A percentile compares a stretch with the other conserved stretches of the same genome.
Evolutionary conservation across 352 stramenopile genomes (phyloP).

Genomic region (Pythium brassicae): DNA sequence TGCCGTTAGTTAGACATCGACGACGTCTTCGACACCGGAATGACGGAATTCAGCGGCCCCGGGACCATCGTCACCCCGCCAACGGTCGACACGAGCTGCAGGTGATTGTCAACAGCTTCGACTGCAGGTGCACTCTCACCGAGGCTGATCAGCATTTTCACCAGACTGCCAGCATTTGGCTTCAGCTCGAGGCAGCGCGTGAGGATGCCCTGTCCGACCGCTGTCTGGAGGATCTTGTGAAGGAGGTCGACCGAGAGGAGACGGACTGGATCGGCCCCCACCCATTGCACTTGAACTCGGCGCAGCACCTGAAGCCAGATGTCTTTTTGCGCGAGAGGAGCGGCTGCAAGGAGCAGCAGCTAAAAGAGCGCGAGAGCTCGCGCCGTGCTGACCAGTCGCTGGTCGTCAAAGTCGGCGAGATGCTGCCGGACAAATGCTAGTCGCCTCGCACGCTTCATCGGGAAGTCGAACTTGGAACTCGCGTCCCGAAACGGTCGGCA

Average conservation of each 20-base stretch:
- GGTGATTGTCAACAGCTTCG: slow-evolving; percentile 3
- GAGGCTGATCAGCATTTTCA: not conserved
- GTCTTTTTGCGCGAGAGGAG: not conserved
- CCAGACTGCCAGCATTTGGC: not conserved
- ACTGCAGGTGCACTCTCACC: not conserved
- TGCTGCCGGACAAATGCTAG: not conserved
- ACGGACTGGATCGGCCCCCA: not conserved
- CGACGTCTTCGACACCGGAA: not conserved
- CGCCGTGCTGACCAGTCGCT: not conserved
- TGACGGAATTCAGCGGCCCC: not conserved
- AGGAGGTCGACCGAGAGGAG: slow-evolving; percentile 2
- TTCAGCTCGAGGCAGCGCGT: not conserved
- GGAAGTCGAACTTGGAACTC: not conserved
- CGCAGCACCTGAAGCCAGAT: not conserved
- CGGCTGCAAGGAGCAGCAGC: not conserved
- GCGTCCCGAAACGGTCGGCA: not conserved
- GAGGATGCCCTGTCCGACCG: not conserved
- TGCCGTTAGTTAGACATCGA: not conserved
- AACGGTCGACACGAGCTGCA: slow-evolving; percentile 3
- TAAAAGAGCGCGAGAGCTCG: not conserved
- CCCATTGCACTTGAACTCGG: not conserved
- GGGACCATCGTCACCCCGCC: not conserved
- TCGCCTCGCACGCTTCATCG: not conserved
- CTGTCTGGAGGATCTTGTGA: not conserved
- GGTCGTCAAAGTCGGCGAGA: not conserved